Evolutionary conservation across 106 monocot genomes (phyloP).

Genomic region (Platanthera zijinensis): DNA sequence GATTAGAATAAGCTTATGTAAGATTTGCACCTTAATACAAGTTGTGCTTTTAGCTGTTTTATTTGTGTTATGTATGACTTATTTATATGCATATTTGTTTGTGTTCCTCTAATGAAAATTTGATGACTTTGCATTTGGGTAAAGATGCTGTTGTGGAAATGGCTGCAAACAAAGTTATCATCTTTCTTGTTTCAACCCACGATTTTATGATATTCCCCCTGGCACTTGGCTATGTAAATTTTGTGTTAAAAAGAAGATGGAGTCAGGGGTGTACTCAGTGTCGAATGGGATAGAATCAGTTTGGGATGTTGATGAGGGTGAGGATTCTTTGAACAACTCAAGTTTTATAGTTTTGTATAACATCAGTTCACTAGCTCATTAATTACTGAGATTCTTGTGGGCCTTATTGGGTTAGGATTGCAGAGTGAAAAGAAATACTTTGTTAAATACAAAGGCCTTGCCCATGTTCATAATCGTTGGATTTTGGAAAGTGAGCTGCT

Average conservation of each 20-base stretch:
- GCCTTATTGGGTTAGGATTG: constrained; percentile 19
- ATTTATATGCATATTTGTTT: background rate
- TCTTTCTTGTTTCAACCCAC: constrained; percentile 67
- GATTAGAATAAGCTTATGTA: background rate
- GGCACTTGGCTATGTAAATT: constrained; percentile 53
- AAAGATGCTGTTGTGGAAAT: constrained; percentile 67
- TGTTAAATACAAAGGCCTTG: constrained; percentile 71
- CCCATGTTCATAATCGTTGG: constrained; percentile 85
- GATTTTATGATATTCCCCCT: constrained; percentile 15
- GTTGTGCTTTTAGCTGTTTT: background rate
- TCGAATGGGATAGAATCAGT: constrained; percentile 61
- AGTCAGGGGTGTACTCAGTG: constrained; percentile 45
- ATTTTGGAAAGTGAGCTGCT: constrained; percentile 54
- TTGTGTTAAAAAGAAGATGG: constrained; percentile 54
- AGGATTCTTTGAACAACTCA: constrained; percentile 4
- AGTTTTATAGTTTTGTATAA: background rate
- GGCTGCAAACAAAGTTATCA: constrained; percentile 60
- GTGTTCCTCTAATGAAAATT: background rate
- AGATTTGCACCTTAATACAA: background rate
- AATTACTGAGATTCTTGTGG: constrained; percentile 13
- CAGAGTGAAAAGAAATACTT: constrained; percentile 49
- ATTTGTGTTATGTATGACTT: background rate
- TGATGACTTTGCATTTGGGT: constrained; percentile 4
- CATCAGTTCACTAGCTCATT: background rate
- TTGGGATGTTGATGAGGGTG: constrained; percentile 45